A percentile compares a stretch with the other conserved stretches of the same genome.
phyloP scores from a whole-genome alignment of 495 filamentous ascomycete genomes.

The Talaromyces nanjingensis region DNA sequence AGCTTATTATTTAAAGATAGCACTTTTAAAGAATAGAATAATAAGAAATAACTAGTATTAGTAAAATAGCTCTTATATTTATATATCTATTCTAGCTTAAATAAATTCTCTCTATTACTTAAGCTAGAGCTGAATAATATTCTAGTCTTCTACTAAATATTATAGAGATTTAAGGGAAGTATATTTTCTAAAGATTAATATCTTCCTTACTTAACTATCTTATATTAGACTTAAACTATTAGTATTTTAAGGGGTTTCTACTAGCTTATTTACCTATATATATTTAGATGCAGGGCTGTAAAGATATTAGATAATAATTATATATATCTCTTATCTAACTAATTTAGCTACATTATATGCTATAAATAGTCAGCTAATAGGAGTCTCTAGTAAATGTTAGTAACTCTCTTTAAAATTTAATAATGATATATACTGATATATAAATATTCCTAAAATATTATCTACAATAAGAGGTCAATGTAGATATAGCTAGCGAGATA shows the following conservation, averaged over 20 bases:
- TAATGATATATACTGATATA: too few relatives aligned
- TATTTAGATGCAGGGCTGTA: slow-evolving; percentile 28
- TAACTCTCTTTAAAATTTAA: too few relatives aligned
- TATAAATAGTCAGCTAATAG: too few relatives aligned
- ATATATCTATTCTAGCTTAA: slow-evolving; percentile 18
- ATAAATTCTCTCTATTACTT: slow-evolving; percentile 24
- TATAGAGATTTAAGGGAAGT: slow-evolving; percentile 22
- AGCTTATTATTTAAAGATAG: slow-evolving; percentile 28
- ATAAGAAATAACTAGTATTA: slow-evolving; percentile 22
- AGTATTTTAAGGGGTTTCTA: slow-evolving; percentile 25
- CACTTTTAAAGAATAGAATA: slow-evolving; percentile 20
- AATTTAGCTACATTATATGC: too few relatives aligned
- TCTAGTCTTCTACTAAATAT: slow-evolving; percentile 19
- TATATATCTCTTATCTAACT: too few relatives aligned
- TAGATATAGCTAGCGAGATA: not conserved
- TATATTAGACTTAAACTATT: slow-evolving; percentile 23
- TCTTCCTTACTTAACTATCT: slow-evolving; percentile 27
- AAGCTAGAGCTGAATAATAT: slow-evolving; percentile 16
- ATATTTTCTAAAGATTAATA: slow-evolving; percentile 25
- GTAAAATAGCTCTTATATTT: slow-evolving; percentile 20
- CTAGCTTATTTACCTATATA: slow-evolving; percentile 27
- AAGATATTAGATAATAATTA: slow-evolving; percentile 32
- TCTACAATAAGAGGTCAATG: not conserved
- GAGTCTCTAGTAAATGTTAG: too few relatives aligned
- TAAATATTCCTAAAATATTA: too few relatives aligned